Evolutionary conservation across 768 basidiomycete species (phyloP).

Genomic region (Suillus ampliporus): DNA sequence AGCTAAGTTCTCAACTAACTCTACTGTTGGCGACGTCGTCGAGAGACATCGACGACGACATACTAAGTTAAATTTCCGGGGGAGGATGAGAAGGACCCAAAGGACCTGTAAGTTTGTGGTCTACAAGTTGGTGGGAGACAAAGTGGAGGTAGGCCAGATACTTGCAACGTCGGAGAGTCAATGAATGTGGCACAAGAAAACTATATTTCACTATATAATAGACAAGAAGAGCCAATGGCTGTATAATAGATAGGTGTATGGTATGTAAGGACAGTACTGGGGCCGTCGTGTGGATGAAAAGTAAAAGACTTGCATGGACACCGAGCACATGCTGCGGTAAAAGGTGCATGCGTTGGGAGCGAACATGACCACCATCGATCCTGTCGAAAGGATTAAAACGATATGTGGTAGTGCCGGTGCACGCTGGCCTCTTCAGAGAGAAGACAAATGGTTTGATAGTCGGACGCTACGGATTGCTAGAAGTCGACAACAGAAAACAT

Average conservation of each 20-base stretch:
- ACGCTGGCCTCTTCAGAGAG: neutral
- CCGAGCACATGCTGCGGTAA: neutral
- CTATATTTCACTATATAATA: constrained; percentile 42
- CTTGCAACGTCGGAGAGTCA: constrained; percentile 60
- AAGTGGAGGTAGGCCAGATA: constrained; percentile 31
- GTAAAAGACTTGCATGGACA: neutral
- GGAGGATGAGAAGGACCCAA: constrained; percentile 2
- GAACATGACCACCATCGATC: neutral
- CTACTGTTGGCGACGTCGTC: constrained; percentile 52
- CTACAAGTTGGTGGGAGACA: constrained; percentile 25
- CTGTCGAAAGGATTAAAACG: neutral
- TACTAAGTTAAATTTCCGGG: neutral
- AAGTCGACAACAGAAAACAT: neutral
- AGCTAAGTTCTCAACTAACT: constrained; percentile 49
- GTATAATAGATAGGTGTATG: constrained; percentile 23
- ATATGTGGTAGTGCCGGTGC: neutral
- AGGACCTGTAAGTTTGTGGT: constrained; percentile 17
- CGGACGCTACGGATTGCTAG: neutral
- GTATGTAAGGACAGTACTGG: constrained; percentile 10
- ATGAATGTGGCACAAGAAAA: constrained; percentile 50
- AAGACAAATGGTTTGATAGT: no score
- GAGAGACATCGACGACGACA: constrained; percentile 50
- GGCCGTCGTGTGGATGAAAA: neutral
- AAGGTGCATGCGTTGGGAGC: neutral
- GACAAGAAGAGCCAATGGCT: constrained; percentile 32